Conservation (phyloP, 371 early-diverging fungal genomes). For the Mucor mucedo region DNA sequence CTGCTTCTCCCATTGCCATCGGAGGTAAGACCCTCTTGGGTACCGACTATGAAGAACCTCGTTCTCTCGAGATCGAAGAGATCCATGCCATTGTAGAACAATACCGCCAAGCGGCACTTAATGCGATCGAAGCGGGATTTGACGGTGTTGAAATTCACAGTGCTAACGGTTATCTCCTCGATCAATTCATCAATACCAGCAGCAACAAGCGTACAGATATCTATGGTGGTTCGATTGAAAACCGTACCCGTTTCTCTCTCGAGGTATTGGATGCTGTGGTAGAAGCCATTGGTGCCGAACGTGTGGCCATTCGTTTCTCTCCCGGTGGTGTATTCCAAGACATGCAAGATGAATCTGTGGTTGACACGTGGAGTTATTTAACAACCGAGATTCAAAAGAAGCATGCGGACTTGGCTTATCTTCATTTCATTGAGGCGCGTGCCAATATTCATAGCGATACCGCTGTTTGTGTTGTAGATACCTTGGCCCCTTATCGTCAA, state of each 20-base stretch:
- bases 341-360: slow-evolving; percentile 14
- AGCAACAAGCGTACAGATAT: slow-evolving; percentile 43
- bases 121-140: no score
- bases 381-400: slow-evolving; percentile 8
- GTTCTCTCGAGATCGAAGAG: slow-evolving; percentile 32
- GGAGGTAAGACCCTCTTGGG: slow-evolving; percentile 2
- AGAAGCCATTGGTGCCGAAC: no score
- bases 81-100: slow-evolving; percentile 51
- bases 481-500: slow-evolving; percentile 19
- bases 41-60: slow-evolving; percentile 13
- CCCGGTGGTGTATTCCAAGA: slow-evolving; percentile 1
- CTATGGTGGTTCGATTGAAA: slow-evolving; percentile 62
- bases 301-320: no score
- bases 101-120: slow-evolving; percentile 43
- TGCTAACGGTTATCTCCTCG: slow-evolving; percentile 66
- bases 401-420: slow-evolving; percentile 17
- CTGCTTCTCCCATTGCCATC: slow-evolving; percentile 10
- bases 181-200: slow-evolving; percentile 50
- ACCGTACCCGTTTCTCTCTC: slow-evolving; percentile 52
- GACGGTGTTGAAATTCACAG: slow-evolving; percentile 46
- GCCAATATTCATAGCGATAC: slow-evolving; percentile 3
- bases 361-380: slow-evolving; percentile 23
- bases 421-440: slow-evolving; percentile 25
- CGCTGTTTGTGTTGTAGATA: background rate
- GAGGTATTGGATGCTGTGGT: slow-evolving; percentile 50